These are phyloP conservation scores for Yamadazyma phyllophila DNA, from an alignment of 805 yeast genomes.

Conservation along the genomic window DNA sequence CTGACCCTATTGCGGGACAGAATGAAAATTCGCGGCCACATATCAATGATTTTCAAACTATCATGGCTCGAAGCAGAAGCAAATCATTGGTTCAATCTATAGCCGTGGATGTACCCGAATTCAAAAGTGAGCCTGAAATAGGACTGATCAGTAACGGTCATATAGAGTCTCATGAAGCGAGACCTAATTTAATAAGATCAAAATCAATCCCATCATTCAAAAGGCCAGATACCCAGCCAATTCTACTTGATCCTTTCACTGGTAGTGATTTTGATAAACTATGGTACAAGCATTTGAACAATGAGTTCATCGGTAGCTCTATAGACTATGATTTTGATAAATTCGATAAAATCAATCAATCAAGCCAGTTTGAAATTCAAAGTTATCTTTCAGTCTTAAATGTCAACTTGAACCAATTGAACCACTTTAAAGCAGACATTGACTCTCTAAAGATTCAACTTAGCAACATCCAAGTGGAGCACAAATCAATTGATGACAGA, in stretches of 20 bases:
- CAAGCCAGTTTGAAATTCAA: constrained; percentile 16
- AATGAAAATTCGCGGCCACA: background rate
- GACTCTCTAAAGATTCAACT: constrained; percentile 44
- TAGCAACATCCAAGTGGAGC: constrained; percentile 46
- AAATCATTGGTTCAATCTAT: constrained; percentile 62
- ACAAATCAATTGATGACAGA: constrained; percentile 58
- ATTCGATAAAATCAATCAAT: constrained; percentile 11
- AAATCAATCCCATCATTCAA: constrained; percentile 12
- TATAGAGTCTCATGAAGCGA: background rate
- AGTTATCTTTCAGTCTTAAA: constrained; percentile 37
- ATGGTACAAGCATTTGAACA: constrained; percentile 1
- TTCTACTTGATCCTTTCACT: constrained; percentile 6
- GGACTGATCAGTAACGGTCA: background rate
- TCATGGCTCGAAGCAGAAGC: constrained; percentile 49
- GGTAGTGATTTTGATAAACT: background rate
- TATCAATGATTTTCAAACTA: background rate
- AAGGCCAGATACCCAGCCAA: background rate
- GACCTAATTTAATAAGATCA: constrained; percentile 10
- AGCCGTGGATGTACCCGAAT: constrained; percentile 50
- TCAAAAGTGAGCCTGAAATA: background rate
- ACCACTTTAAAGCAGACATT: constrained; percentile 44
- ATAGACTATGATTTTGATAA: constrained; percentile 9
- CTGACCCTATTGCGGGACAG: background rate
- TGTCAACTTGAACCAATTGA: constrained; percentile 22
- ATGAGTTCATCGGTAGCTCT: constrained; percentile 8